Base-by-base conservation (phyloP, 2,329 filamentous ascomycete genomes). In the Paecilomyces niveus region DNA sequence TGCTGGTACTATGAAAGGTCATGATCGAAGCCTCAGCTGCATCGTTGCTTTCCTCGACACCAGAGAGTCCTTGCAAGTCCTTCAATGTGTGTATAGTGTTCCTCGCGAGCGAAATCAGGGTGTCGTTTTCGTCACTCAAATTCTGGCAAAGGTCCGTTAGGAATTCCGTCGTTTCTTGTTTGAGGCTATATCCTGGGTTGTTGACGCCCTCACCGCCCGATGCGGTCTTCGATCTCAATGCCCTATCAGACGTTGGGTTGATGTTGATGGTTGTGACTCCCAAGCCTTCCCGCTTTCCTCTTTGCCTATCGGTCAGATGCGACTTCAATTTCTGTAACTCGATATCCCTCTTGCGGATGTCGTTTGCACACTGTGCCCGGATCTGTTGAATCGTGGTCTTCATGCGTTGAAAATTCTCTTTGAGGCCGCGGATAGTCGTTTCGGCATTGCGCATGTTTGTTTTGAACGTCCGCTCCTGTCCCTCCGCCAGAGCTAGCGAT, bases 51-150 rank as follows among this genome's bases (percentile, higher is more conserved):
- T 70, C 64, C 5, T 67, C 67, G 3, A 55, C 54, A 18, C 69
- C 65, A 1, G 68, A 61, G 58, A 86, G 68, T 1, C 83, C 84
- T 59, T 86, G 83, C 33, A 87, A 66, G 21, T 76, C 74, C 62
- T 86, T 85, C 59, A 97, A 76, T 0, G 85, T 89, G 1, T 83
- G 78, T 58, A 93, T 83, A 0, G 91, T 90, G 55, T 83, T 85
- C 56, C 86, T 81, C 55, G 96, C 82, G 31, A 97, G 79, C 1
- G 79, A 80, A 39, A 95, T 85, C 11, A 97, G 76, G 4, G 84
- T 83, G 69, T 97, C 92, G 67, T 99, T 99, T 73, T 99, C 94
- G 64, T 96, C 90, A 68, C 91, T 94, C 59, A 97, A 77, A 45
- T 85, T 86, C 70, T 89, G 89, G 31, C 90, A 92, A 59, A 96